Conservation (phyloP, 495 filamentous ascomycete species). For the Jackrogersella minutella region DNA sequence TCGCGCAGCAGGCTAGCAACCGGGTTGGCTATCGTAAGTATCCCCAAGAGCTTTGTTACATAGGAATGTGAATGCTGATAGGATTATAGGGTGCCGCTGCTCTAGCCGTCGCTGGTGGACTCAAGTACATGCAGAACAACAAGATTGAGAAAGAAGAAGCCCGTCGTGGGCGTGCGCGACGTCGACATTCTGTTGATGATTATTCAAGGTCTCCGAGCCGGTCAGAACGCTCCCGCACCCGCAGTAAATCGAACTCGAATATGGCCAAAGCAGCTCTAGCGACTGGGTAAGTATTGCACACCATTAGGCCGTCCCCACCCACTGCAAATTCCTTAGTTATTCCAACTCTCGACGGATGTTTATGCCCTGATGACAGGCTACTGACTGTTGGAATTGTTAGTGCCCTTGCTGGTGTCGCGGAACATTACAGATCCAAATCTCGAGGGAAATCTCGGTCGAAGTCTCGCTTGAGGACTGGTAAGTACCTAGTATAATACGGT, state of each 20-base stretch:
- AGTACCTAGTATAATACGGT: constrained; percentile 1
- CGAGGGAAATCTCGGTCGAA: constrained; percentile 63
- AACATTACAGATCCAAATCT: constrained; percentile 71
- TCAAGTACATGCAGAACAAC: constrained; percentile 76
- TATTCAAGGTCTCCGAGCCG: constrained; percentile 47
- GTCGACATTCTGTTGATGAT: constrained; percentile 57
- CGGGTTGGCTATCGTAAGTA: constrained; percentile 72
- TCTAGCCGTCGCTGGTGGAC: constrained; percentile 75
- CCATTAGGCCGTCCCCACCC: neutral
- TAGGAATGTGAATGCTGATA: constrained; percentile 4
- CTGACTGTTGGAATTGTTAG: constrained; percentile 29
- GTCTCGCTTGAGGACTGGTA: constrained; percentile 61
- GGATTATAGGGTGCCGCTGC: constrained; percentile 66
- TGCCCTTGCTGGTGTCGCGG: constrained; percentile 76
- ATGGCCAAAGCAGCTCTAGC: constrained; percentile 81
- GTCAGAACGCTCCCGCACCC: constrained; percentile 50
- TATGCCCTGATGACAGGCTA: neutral
- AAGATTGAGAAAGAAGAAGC: constrained; percentile 70
- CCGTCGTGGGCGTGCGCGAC: constrained; percentile 73
- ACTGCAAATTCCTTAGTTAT: neutral
- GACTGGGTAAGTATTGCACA: constrained; percentile 59
- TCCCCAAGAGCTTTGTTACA: neutral
- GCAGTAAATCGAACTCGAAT: constrained; percentile 68
- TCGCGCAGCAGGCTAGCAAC: constrained; percentile 63
- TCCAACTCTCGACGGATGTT: neutral